Evolutionary conservation across 1,139 yeast genomes (phyloP).

Genomic region (Taiozyma sp.): DNA sequence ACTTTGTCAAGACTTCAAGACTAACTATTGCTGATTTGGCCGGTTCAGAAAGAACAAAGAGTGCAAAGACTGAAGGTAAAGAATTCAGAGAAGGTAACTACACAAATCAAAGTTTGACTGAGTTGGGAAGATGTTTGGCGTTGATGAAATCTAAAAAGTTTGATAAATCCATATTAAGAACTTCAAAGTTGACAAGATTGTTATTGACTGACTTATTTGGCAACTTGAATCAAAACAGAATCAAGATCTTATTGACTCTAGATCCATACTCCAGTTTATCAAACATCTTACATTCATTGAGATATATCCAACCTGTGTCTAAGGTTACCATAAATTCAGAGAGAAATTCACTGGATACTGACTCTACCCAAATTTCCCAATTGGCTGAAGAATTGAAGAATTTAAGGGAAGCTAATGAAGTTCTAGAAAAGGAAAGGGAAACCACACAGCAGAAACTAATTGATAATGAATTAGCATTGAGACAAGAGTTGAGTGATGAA

Average conservation of each 20-base stretch:
- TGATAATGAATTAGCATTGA: slow-evolving; percentile 26
- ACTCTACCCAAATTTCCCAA: slow-evolving; percentile 5
- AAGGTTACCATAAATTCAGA: slow-evolving; percentile 18
- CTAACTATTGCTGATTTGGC: slow-evolving; percentile 46
- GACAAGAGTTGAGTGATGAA: slow-evolving; percentile 29
- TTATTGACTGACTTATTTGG: slow-evolving; percentile 41
- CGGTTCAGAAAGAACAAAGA: slow-evolving; percentile 43
- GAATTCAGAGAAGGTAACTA: slow-evolving; percentile 42
- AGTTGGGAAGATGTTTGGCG: slow-evolving; percentile 43
- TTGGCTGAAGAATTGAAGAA: slow-evolving; percentile 14
- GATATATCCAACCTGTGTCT: slow-evolving; percentile 24
- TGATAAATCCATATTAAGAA: slow-evolving; percentile 36
- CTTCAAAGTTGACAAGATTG: slow-evolving; percentile 43
- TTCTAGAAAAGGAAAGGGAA: slow-evolving; percentile 23
- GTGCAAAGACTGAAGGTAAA: slow-evolving; percentile 38
- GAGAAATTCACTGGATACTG: slow-evolving; percentile 15
- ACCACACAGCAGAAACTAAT: slow-evolving; percentile 18
- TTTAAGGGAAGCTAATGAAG: slow-evolving; percentile 9
- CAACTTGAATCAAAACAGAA: slow-evolving; percentile 20
- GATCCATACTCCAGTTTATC: slow-evolving; percentile 45
- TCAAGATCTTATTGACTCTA: slow-evolving; percentile 45
- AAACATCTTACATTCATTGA: slow-evolving; percentile 20
- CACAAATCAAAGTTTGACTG: slow-evolving; percentile 40
- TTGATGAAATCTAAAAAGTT: slow-evolving; percentile 29
- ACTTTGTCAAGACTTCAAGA: slow-evolving; percentile 24